Conservation (phyloP, 2,329 filamentous ascomycete genomes). For the Aspergillus sp. region DNA sequence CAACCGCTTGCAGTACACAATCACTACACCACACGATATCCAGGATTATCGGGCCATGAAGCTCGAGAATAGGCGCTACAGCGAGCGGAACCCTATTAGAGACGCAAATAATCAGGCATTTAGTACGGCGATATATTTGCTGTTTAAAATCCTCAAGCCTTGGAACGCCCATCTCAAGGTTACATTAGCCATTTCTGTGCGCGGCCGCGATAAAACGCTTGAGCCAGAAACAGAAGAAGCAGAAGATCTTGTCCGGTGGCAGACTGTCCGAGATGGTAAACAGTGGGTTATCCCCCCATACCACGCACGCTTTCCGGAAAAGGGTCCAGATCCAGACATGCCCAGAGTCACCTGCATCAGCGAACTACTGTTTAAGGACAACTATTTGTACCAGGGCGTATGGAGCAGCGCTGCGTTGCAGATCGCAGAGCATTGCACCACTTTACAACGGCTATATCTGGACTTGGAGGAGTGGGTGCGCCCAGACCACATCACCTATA, state of each 20-base stretch:
- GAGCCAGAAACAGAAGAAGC: neutral
- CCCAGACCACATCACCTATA: conserved; percentile 2
- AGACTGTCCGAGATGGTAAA: neutral
- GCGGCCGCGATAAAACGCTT: neutral
- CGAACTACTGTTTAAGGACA: neutral
- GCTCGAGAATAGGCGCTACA: conserved; percentile 4
- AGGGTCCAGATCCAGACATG: neutral
- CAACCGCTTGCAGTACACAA: conserved; percentile 10
- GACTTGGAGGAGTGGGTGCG: neutral
- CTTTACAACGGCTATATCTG: neutral
- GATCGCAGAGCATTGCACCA: neutral
- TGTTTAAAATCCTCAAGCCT: conserved; percentile 10
- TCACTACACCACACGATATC: conserved; percentile 16
- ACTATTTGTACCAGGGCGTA: neutral
- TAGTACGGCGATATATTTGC: neutral
- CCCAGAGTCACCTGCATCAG: neutral
- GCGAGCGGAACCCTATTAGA: conserved; percentile 9
- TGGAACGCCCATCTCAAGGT: conserved; percentile 13
- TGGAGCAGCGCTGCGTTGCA: neutral
- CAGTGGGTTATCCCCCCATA: conserved; percentile 16
- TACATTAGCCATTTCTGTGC: neutral
- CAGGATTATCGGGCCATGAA: conserved; percentile 16
- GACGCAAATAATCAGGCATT: conserved; percentile 18
- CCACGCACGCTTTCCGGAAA: conserved; percentile 14
- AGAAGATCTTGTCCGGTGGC: neutral